These are phyloP conservation scores for Teunomyces kruisii DNA, from an alignment of 805 yeast species.

Conservation along the genomic window DNA sequence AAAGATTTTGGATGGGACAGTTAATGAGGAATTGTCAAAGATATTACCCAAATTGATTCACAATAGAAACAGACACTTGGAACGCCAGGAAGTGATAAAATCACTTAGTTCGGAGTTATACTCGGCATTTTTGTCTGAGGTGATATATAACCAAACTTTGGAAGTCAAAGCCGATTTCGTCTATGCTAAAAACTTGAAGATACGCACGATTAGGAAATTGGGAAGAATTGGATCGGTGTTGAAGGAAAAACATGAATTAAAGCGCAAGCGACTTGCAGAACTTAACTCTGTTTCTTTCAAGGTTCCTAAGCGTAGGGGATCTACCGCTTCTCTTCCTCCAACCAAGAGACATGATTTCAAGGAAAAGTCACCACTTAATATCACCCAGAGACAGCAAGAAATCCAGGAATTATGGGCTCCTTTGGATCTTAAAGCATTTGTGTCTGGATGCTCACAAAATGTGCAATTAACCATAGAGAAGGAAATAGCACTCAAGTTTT, in stretches of 20 bases:
- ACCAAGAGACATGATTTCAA: constrained; percentile 12
- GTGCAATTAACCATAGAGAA: constrained; percentile 23
- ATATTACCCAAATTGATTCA: constrained; percentile 26
- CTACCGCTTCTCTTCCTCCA: constrained; percentile 10
- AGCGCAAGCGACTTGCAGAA: constrained; percentile 35
- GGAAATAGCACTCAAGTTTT: constrained; percentile 29
- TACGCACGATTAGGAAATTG: constrained; percentile 30
- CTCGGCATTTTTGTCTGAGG: constrained; percentile 61
- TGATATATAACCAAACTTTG: constrained; percentile 42
- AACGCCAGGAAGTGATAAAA: constrained; percentile 27
- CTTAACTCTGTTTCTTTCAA: constrained; percentile 25
- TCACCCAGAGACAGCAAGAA: constrained; percentile 29
- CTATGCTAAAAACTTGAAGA: constrained; percentile 31
- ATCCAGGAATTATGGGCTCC: constrained; percentile 50
- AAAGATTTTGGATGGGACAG: constrained; percentile 18
- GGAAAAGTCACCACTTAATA: constrained; percentile 8
- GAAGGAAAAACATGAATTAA: constrained; percentile 22
- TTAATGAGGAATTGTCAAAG: constrained; percentile 24
- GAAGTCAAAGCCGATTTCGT: constrained; percentile 47
- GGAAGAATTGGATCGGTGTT: constrained; percentile 19
- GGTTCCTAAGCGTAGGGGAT: constrained; percentile 9
- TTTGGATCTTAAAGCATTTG: constrained; percentile 35
- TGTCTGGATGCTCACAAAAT: constrained; percentile 26
- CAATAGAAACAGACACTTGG: constrained; percentile 19
- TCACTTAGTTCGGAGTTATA: constrained; percentile 52